Evolutionary conservation across 2,329 filamentous ascomycete genomes (phyloP), one percentile per base, ranked within the genome.

Genomic region (Diplodia seriata): DNA sequence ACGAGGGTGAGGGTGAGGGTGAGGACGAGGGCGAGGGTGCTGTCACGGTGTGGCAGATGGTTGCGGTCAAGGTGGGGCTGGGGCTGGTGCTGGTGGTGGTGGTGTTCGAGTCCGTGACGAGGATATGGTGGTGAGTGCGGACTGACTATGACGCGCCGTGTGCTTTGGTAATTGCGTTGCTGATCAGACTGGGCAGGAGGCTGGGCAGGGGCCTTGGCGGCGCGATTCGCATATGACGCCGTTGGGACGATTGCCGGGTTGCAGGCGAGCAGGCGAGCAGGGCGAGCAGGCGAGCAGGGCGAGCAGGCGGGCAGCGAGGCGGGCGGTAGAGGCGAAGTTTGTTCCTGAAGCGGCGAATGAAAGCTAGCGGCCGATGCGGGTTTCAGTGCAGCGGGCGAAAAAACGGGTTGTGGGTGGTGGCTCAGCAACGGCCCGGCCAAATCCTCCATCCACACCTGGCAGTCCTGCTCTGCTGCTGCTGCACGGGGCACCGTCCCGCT

Each of bases 131-230:
- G 57, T 61, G 57, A 61, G 57, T 61, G 20, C 15, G 38, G 23
- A 20, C 38, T 40, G 18, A 47, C 43, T 12, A 9, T 11, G 14
- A 7, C 12, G 26, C 9, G 5, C 31, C 23, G 23, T 23, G 9
- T 33, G 40, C 6, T 29, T 38, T 26, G 7, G 57, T 9, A 49
- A 50, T 50, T 20, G 43, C 23, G 23, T 18, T 50, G 57, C 57
- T 61, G 57, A 61, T 61, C 57, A 26, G 23, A 47, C 57, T 49
- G 40, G 40, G 57, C 40, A 61, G 57, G 40, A 61, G 57, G 23
- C 57, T 61, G 40, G 38, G 57, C 57, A 61, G 57, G 57, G 57
- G 57, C 57, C 40, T 61, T 49, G 31, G 57, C 56, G 40, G 57
- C 18, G 40, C 9, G 23, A 61, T 61, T 14, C 57, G 40, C 23